A percentile compares a stretch with the other conserved stretches of the same genome.
Conservation (phyloP, 1,284 basidiomycete genomes). For the Cystobasidium sp. region DNA sequence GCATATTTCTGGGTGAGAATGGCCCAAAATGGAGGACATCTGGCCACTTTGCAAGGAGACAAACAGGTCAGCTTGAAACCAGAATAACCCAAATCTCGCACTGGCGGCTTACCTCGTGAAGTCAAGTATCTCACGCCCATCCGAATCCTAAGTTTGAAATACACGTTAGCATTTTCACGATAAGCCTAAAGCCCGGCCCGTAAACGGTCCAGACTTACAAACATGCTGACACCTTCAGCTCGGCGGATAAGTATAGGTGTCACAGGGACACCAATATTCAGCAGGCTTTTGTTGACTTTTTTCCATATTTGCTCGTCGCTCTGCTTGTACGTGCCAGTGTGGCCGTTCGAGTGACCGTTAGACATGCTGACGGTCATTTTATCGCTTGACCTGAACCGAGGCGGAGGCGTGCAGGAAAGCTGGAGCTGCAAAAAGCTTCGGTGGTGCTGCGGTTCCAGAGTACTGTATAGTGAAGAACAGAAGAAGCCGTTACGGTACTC, state of each 20-base stretch:
- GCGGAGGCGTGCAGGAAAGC: background rate
- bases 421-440: background rate
- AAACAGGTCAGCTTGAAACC: conserved; percentile 53
- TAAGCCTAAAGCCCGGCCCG: background rate
- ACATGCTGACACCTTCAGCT: conserved; percentile 35
- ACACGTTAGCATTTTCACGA: background rate
- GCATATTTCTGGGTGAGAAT: conserved; percentile 54
- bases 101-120: conserved; percentile 48
- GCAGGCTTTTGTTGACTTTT: conserved; percentile 32
- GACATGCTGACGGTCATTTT: conserved; percentile 9
- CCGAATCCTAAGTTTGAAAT: conserved; percentile 46
- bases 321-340: background rate
- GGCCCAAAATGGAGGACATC: conserved; percentile 46
- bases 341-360: background rate
- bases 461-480: background rate
- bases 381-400: conserved; percentile 1
- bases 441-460: background rate
- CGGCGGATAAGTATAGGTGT: conserved; percentile 28
- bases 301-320: conserved; percentile 38
- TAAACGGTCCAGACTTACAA: conserved; percentile 18
- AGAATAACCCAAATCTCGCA: background rate
- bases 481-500: too few relatives aligned
- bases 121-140: conserved; percentile 54
- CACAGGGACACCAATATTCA: conserved; percentile 36
- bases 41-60: conserved; percentile 46